Evolutionary conservation across 2,329 filamentous ascomycete species (phyloP).

Genomic region (Fusarium annulatum): DNA sequence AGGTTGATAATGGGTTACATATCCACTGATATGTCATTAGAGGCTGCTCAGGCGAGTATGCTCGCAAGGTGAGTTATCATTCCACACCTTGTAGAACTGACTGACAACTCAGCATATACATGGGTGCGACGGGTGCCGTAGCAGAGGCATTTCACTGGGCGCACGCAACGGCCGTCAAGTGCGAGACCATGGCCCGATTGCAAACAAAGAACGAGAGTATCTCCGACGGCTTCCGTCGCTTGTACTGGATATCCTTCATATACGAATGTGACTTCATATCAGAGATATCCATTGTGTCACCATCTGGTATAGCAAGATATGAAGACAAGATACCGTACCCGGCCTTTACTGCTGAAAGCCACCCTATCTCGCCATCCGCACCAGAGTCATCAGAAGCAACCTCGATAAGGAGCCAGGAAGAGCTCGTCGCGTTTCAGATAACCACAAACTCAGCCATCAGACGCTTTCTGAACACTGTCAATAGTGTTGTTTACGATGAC

Average conservation of each 20-base stretch:
- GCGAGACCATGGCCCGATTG: constrained; percentile 38
- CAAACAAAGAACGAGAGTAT: background rate
- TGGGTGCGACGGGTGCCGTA: constrained; percentile 39
- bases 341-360: background rate
- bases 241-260: constrained; percentile 48
- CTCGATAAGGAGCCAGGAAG: constrained; percentile 15
- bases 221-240: constrained; percentile 40
- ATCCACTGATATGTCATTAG: constrained; percentile 34
- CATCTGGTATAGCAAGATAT: constrained; percentile 46
- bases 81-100: rapidly evolving
- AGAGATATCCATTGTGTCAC: constrained; percentile 43
- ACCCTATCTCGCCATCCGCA: background rate
- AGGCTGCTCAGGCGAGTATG: constrained; percentile 45
- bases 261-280: constrained; percentile 48
- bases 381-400: background rate
- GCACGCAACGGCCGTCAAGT: constrained; percentile 45
- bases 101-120: constrained; percentile 37
- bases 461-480: constrained; percentile 46
- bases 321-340: constrained; percentile 41
- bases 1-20: constrained; percentile 38
- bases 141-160: constrained; percentile 43
- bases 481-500: constrained; percentile 46
- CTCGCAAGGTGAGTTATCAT: constrained; percentile 37
- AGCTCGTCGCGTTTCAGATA: constrained; percentile 47
- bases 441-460: constrained; percentile 48